Percentiles rank a stretch among this genome's conserved stretches.
phyloP scores from a whole-genome alignment of 257 asterid species.

The Solanum peruvianum region DNA sequence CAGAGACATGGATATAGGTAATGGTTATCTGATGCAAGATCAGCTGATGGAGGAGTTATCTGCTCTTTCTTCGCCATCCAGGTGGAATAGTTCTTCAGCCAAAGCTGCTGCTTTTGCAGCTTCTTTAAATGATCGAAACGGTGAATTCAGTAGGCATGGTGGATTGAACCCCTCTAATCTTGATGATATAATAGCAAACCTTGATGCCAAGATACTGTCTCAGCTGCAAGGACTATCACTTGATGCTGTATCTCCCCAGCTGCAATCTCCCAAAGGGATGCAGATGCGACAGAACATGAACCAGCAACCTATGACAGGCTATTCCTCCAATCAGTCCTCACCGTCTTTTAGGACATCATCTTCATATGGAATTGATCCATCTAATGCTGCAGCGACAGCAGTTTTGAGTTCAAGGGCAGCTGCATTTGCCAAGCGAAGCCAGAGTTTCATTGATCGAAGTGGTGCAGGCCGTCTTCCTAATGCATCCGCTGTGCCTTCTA shows the following conservation, averaged over 20 bases:
- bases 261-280: slow-evolving; percentile 12
- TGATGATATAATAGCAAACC: slow-evolving; percentile 11
- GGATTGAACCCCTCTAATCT: slow-evolving; percentile 18
- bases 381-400: slow-evolving; percentile 7
- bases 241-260: slow-evolving; percentile 5
- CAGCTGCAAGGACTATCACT: slow-evolving; percentile 18
- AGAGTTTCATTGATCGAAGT: slow-evolving; percentile 28
- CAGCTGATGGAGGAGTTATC: slow-evolving; percentile 19
- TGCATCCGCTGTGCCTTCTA: not conserved
- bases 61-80: slow-evolving; percentile 16
- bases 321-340: slow-evolving; percentile 4
- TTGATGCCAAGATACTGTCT: slow-evolving; percentile 14
- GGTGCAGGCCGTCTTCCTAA: not conserved
- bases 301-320: slow-evolving; percentile 11
- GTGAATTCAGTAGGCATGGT: slow-evolving; percentile 2
- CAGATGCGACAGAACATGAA: slow-evolving; percentile 10
- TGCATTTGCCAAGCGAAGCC: slow-evolving; percentile 33
- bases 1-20: slow-evolving; percentile 11
- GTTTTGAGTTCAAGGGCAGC: slow-evolving; percentile 16
- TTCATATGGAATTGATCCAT: slow-evolving; percentile 11
- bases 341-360: slow-evolving; percentile 18
- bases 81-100: slow-evolving; percentile 8
- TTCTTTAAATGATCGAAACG: slow-evolving; percentile 3
- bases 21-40: slow-evolving; percentile 4
- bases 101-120: not conserved